Conservation (phyloP, 2,329 filamentous ascomycete genomes). For the Scopulariopsis brevicaulis region DNA sequence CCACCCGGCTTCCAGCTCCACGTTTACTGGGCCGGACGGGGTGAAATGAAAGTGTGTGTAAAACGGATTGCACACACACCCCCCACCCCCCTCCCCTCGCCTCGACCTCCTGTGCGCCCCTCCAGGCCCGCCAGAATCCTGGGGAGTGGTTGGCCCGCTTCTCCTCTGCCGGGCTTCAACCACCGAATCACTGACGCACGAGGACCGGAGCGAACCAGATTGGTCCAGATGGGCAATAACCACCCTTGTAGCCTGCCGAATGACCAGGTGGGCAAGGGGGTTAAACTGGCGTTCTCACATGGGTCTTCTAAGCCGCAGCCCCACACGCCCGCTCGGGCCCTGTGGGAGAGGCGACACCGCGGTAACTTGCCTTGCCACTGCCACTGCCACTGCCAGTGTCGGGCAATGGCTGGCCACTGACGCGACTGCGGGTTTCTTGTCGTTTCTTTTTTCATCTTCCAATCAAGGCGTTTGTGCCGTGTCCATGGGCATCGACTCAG, state of each 20-base stretch:
- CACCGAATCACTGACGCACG: not conserved
- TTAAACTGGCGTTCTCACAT: not conserved
- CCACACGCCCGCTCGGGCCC: no score
- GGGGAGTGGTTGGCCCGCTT: constrained; percentile 1
- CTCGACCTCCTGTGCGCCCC: not conserved
- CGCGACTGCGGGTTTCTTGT: no score
- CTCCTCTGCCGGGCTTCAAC: not conserved
- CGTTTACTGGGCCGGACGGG: not conserved
- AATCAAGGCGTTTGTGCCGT: no score
- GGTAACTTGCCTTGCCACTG: no score
- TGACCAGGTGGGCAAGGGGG: not conserved
- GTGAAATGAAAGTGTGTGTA: not conserved
- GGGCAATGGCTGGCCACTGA: no score
- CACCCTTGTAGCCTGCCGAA: not conserved
- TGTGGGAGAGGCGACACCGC: no score
- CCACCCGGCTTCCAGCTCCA: not conserved
- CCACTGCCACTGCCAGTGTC: no score
- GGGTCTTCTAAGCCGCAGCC: not conserved
- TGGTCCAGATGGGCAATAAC: not conserved
- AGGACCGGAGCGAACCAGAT: not conserved
- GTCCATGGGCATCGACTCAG: no score
- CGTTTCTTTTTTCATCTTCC: no score
- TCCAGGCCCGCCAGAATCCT: not conserved
- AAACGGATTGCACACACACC: not conserved
- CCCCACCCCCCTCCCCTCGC: not conserved